Conservation (phyloP, 2,329 filamentous ascomycete species). For the Beauveria caledonica region DNA sequence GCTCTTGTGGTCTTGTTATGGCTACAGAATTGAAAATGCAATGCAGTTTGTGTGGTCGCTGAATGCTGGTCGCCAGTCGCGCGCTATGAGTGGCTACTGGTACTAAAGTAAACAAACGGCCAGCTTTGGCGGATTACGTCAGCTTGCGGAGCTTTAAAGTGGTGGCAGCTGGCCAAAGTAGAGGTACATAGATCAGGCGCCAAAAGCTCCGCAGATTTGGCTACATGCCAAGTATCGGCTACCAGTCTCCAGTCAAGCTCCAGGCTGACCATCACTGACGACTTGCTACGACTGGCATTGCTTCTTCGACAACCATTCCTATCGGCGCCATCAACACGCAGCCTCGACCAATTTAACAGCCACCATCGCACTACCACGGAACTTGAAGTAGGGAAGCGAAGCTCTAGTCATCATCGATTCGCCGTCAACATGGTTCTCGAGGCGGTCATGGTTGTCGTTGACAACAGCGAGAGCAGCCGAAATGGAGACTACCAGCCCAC, state of each 20-base stretch:
- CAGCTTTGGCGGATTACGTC: constrained; percentile 12
- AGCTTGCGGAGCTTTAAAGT: constrained; percentile 12
- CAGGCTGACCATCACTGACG: constrained; percentile 14
- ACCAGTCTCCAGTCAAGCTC: constrained; percentile 3
- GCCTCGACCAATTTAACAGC: not conserved
- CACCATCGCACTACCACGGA: not conserved
- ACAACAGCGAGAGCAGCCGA: constrained; percentile 97
- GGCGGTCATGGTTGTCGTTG: constrained; percentile 98
- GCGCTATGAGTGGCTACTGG: constrained; percentile 9
- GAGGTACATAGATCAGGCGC: not conserved
- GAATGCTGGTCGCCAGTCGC: constrained; percentile 1
- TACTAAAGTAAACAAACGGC: constrained; percentile 16
- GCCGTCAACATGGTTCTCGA: constrained; percentile 85
- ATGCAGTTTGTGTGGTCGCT: not conserved
- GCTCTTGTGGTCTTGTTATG: not conserved
- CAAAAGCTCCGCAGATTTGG: not conserved
- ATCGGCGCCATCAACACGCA: constrained; percentile 5
- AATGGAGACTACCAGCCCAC: constrained; percentile 92
- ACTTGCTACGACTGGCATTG: constrained; percentile 8
- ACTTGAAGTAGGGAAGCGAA: not conserved
- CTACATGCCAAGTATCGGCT: not conserved
- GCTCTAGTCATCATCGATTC: constrained; percentile 19
- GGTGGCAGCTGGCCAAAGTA: not conserved
- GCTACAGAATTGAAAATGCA: not conserved
- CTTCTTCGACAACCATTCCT: constrained; percentile 5